These are phyloP conservation scores for Fusarium proliferatum DNA, from an alignment of 2,329 filamentous ascomycete species.

Conservation along the genomic window DNA sequence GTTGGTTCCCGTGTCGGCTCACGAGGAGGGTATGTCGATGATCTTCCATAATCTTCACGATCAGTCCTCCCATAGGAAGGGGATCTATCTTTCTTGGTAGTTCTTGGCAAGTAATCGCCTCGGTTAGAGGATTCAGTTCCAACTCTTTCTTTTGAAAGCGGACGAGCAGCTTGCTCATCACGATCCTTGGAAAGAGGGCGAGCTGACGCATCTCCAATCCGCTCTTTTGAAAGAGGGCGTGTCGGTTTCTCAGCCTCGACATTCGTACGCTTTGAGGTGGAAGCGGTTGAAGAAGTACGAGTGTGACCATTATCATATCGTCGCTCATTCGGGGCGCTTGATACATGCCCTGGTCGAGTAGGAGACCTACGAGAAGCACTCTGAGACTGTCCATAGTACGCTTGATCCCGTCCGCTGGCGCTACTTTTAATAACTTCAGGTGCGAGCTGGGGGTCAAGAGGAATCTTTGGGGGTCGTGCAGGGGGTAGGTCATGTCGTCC, in stretches of 20 bases:
- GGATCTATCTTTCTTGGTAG: conserved; percentile 48
- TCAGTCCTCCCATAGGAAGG: conserved; percentile 43
- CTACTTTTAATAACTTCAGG: conserved; percentile 57
- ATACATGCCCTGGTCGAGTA: conserved; percentile 46
- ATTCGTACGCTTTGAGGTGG: conserved; percentile 45
- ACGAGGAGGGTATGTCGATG: conserved; percentile 25
- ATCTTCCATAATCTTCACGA: conserved; percentile 30
- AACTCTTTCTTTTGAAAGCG: conserved; percentile 49
- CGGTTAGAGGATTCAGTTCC: conserved; percentile 34
- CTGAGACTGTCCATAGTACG: conserved; percentile 47
- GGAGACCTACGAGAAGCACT: conserved; percentile 39
- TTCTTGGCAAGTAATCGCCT: conserved; percentile 44
- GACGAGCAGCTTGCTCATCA: conserved; percentile 41
- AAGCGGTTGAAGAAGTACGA: conserved; percentile 43
- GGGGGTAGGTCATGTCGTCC: conserved; percentile 48
- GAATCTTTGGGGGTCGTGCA: conserved; percentile 42
- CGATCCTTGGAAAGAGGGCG: conserved; percentile 51
- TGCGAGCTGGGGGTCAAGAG: conserved; percentile 53
- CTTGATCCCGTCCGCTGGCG: conserved; percentile 56
- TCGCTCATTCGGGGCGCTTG: conserved; percentile 45
- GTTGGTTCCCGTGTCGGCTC: conserved; percentile 25
- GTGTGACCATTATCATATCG: conserved; percentile 41
- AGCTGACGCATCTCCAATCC: conserved; percentile 33
- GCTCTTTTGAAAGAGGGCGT: conserved; percentile 50
- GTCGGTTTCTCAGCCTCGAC: conserved; percentile 43